phyloP scores from a whole-genome alignment of 352 stramenopile species.

The Phytophthora ohioensis region DNA sequence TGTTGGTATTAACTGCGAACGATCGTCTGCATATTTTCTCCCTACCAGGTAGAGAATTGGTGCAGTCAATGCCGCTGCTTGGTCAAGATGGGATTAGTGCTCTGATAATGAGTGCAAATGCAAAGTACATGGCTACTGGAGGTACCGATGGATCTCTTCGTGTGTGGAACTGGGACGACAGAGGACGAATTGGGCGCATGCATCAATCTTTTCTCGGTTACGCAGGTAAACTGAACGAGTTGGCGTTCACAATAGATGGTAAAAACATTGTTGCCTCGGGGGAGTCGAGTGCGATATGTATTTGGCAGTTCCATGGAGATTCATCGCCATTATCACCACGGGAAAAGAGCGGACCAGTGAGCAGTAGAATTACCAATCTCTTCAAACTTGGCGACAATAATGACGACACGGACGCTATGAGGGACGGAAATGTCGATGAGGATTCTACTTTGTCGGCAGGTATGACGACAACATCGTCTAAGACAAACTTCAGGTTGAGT shows the following conservation, averaged over 20 bases:
- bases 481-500: slow-evolving; percentile 44
- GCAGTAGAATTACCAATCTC: not conserved
- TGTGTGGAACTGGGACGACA: slow-evolving; percentile 68
- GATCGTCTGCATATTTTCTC: slow-evolving; percentile 72
- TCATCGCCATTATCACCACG: slow-evolving; percentile 24
- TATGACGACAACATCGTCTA: slow-evolving; percentile 34
- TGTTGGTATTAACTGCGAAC: slow-evolving; percentile 56
- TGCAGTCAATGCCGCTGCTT: slow-evolving; percentile 65
- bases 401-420: not conserved
- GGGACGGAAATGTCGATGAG: not conserved
- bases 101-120: slow-evolving; percentile 59
- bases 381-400: not conserved
- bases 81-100: slow-evolving; percentile 61
- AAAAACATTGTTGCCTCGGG: slow-evolving; percentile 52
- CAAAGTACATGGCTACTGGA: slow-evolving; percentile 75
- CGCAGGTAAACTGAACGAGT: slow-evolving; percentile 39
- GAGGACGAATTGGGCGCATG: slow-evolving; percentile 59
- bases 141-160: slow-evolving; percentile 63
- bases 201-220: slow-evolving; percentile 69
- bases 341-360: slow-evolving; percentile 4
- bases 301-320: slow-evolving; percentile 73
- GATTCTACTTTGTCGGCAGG: slow-evolving; percentile 27
- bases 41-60: slow-evolving; percentile 36
- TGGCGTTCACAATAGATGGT: slow-evolving; percentile 58
- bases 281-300: slow-evolving; percentile 54